These are phyloP conservation scores for Xylaria sp. DNA, from an alignment of 2,329 filamentous ascomycete species.

Conservation along the genomic window DNA sequence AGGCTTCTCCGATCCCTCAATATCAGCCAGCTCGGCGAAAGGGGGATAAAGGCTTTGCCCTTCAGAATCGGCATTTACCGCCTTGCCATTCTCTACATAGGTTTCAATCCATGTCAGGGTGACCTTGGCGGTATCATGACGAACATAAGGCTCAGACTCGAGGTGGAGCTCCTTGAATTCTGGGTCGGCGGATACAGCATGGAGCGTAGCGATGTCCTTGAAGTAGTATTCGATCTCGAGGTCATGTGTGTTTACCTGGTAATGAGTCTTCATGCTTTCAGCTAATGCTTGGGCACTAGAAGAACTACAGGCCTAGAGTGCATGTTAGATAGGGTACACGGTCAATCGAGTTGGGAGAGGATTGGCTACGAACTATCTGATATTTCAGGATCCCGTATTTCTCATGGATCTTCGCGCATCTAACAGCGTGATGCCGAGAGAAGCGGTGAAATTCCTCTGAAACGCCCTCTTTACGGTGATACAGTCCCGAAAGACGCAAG, in stretches of 20 bases:
- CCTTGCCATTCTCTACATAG: not conserved
- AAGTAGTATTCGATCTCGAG: not conserved
- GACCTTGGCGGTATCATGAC: not conserved
- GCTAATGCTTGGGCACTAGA: not conserved
- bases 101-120: not conserved
- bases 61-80: not conserved
- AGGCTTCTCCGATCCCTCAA: not conserved
- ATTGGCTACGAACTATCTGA: not conserved
- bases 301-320: not conserved
- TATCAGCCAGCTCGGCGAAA: not conserved
- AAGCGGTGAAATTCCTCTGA: not conserved
- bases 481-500: not conserved
- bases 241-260: no score
- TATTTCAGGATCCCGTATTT: not conserved
- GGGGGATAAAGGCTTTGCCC: not conserved
- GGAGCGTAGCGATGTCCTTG: not conserved
- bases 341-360: not conserved
- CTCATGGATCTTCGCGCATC: not conserved
- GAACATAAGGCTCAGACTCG: not conserved
- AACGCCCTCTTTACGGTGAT: not conserved
- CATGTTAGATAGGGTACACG: not conserved
- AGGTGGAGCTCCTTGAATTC: not conserved
- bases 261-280: not conserved
- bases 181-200: not conserved
- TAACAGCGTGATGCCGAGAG: no score